These are phyloP conservation scores for Domatiomyces catenatus DNA, from an alignment of 2,329 filamentous ascomycete species.

Conservation along the genomic window DNA sequence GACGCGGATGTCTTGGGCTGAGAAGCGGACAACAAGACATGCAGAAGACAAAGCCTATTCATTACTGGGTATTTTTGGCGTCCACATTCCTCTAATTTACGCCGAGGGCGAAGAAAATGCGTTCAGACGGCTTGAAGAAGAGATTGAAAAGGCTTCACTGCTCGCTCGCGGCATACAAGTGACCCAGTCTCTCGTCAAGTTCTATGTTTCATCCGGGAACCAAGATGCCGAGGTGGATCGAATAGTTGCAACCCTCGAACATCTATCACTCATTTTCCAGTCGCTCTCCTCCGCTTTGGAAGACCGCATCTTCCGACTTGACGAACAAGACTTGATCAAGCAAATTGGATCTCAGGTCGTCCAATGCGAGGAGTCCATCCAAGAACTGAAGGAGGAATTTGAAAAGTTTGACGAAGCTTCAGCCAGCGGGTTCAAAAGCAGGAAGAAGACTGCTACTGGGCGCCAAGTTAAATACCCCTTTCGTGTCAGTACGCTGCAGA, in stretches of 20 bases:
- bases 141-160: conserved; percentile 11
- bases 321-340: conserved; percentile 13
- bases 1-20: conserved; percentile 28
- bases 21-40: conserved; percentile 20
- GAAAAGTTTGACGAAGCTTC: conserved; percentile 15
- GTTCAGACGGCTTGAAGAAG: conserved; percentile 10
- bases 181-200: conserved; percentile 20
- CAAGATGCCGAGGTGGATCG: conserved; percentile 17
- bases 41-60: conserved; percentile 31
- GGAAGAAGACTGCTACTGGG: conserved; percentile 2
- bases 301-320: conserved; percentile 13
- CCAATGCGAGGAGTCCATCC: conserved; percentile 18
- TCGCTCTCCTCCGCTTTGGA: conserved; percentile 10
- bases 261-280: conserved; percentile 17
- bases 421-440: conserved; percentile 1
- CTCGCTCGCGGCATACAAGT: conserved; percentile 25
- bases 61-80: conserved; percentile 29
- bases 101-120: conserved; percentile 19
- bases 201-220: conserved; percentile 20
- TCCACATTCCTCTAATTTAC: conserved; percentile 31
- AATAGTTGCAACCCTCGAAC: conserved; percentile 16
- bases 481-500: too few relatives aligned
- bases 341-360: conserved; percentile 16
- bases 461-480: conserved; percentile 19
- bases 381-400: conserved; percentile 17